These are phyloP conservation scores for Ilyonectria robusta DNA, from an alignment of 2,329 filamentous ascomycete species.

Conservation along the genomic window DNA sequence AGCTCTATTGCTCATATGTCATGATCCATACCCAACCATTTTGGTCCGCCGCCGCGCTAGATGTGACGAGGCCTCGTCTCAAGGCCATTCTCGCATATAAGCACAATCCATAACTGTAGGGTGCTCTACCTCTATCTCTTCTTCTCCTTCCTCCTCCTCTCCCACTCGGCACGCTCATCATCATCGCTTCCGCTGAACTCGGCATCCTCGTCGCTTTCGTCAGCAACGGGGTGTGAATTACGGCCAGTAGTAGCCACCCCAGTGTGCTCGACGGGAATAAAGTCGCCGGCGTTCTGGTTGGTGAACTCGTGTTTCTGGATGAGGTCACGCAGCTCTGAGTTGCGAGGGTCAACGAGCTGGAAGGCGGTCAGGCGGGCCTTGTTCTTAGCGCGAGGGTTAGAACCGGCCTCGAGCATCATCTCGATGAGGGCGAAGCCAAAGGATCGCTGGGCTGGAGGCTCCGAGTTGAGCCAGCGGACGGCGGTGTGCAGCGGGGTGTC, in stretches of 20 bases:
- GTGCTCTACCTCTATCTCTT: constrained; percentile 30
- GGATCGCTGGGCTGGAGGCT: constrained; percentile 73
- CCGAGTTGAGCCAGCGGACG: constrained; percentile 81
- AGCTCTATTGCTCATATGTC: constrained; percentile 44
- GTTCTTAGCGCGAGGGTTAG: constrained; percentile 72
- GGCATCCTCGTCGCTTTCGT: constrained; percentile 66
- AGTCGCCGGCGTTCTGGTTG: constrained; percentile 70
- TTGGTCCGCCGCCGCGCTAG: constrained; percentile 24
- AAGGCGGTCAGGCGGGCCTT: constrained; percentile 79
- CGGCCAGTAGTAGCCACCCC: constrained; percentile 27
- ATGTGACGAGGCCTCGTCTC: constrained; percentile 31
- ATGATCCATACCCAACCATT: constrained; percentile 38
- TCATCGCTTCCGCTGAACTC: constrained; percentile 77
- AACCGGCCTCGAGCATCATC: constrained; percentile 87
- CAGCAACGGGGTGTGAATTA: constrained; percentile 40
- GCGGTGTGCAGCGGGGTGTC: constrained; percentile 87
- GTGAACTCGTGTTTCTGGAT: constrained; percentile 81
- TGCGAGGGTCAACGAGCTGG: constrained; percentile 81
- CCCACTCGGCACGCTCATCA: constrained; percentile 74
- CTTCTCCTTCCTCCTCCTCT: constrained; percentile 64
- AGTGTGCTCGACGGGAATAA: constrained; percentile 57
- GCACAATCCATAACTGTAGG: constrained; percentile 9
- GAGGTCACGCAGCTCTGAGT: constrained; percentile 71
- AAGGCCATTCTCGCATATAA: constrained; percentile 27
- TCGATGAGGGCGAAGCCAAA: constrained; percentile 78